A percentile compares a stretch with the other conserved stretches of the same genome.
phyloP scores from a whole-genome alignment of 495 filamentous ascomycete species.

The Penicillium lividum region DNA sequence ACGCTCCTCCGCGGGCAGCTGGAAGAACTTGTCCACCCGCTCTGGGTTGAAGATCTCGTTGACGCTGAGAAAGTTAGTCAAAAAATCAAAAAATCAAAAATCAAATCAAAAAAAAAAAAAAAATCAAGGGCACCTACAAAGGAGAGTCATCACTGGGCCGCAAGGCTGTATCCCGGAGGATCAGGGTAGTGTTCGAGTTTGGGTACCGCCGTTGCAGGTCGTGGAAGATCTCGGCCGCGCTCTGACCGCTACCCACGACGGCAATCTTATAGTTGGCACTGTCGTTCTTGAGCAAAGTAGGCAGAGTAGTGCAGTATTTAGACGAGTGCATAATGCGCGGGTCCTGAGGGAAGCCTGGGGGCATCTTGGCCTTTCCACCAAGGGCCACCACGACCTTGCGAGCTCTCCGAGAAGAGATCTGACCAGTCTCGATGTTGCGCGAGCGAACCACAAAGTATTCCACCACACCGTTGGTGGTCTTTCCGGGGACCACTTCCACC shows the following conservation, averaged over 20 bases:
- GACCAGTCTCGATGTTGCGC: constrained; percentile 51
- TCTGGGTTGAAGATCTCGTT: constrained; percentile 95
- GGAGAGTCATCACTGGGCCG: constrained; percentile 93
- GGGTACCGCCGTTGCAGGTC: constrained; percentile 82
- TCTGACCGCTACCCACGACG: constrained; percentile 87
- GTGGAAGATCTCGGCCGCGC: constrained; percentile 92
- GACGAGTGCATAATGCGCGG: constrained; percentile 82
- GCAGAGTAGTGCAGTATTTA: constrained; percentile 69
- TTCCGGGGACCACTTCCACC: constrained; percentile 49
- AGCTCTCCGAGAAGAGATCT: constrained; percentile 56
- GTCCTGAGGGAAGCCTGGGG: constrained; percentile 64
- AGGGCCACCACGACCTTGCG: constrained; percentile 85
- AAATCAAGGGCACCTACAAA: constrained; percentile 65
- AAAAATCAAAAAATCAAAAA: constrained; percentile 1
- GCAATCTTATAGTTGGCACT: constrained; percentile 67
- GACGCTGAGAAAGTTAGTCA: constrained; percentile 58
- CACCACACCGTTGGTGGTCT: constrained; percentile 40
- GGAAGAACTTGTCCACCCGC: constrained; percentile 72
- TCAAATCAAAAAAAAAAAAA: neutral
- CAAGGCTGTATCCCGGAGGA: constrained; percentile 78
- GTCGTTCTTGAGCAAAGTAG: constrained; percentile 59
- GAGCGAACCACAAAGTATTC: constrained; percentile 58
- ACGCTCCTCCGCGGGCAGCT: constrained; percentile 61
- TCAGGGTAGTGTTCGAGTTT: constrained; percentile 70
- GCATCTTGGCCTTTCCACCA: constrained; percentile 79